phyloP scores from a whole-genome alignment of 352 stramenopile genomes.

The Pythium myriotylum region DNA sequence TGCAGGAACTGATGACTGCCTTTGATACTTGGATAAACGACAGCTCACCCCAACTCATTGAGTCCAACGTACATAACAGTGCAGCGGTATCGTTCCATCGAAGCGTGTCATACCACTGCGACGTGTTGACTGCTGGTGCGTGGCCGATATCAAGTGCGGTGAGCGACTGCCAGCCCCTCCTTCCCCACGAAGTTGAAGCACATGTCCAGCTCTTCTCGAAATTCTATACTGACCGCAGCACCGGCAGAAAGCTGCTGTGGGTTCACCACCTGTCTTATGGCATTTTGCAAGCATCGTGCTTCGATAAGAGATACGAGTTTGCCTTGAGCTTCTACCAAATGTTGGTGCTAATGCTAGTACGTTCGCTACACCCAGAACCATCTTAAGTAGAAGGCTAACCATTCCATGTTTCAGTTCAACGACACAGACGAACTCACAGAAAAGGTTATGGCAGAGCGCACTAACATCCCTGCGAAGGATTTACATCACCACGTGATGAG shows the following conservation, averaged over 20 bases:
- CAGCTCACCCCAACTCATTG: constrained; percentile 52
- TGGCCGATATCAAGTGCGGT: constrained; percentile 80
- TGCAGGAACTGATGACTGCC: constrained; percentile 61
- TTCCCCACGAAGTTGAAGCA: constrained; percentile 56
- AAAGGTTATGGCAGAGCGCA: constrained; percentile 42
- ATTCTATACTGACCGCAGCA: constrained; percentile 81
- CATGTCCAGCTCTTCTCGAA: constrained; percentile 80
- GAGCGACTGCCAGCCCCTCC: constrained; percentile 52
- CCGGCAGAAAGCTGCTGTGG: constrained; percentile 77
- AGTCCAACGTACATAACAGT: constrained; percentile 36
- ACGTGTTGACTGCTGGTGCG: constrained; percentile 80
- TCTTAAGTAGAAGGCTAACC: too few species aligned
- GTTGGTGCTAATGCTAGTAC: constrained; percentile 72
- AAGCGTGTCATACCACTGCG: constrained; percentile 64
- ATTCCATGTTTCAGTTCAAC: constrained; percentile 83
- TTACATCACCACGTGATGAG: constrained; percentile 65
- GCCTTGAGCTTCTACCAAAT: constrained; percentile 87
- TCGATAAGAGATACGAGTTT: constrained; percentile 81
- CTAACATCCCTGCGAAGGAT: constrained; percentile 65
- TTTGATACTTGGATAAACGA: constrained; percentile 79
- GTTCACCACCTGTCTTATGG: constrained; percentile 80
- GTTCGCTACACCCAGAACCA: neutral
- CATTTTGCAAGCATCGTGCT: constrained; percentile 65
- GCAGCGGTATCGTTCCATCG: constrained; percentile 63
- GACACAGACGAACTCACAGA: constrained; percentile 40